These are phyloP conservation scores for Xylaria venustula DNA, from an alignment of 495 filamentous ascomycete genomes.

Conservation along the genomic window DNA sequence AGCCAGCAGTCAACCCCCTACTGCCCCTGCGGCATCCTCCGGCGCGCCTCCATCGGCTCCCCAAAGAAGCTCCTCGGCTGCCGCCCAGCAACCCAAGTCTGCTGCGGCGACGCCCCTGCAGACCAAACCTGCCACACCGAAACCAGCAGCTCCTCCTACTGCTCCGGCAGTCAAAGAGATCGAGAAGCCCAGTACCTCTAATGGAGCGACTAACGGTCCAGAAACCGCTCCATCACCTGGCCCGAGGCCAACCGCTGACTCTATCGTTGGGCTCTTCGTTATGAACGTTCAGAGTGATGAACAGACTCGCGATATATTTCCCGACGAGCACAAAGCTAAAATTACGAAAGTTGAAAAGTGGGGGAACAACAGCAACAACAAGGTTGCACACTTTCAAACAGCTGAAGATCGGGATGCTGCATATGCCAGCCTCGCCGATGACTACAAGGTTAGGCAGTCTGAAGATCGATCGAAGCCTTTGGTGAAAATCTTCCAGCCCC, in stretches of 20 bases:
- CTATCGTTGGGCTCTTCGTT: slow-evolving; percentile 77
- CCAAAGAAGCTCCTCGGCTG: slow-evolving; percentile 36
- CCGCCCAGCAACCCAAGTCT: slow-evolving; percentile 39
- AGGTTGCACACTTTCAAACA: slow-evolving; percentile 76
- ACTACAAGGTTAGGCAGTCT: slow-evolving; percentile 64
- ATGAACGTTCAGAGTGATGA: slow-evolving; percentile 75
- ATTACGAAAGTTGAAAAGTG: slow-evolving; percentile 75
- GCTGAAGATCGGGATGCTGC: slow-evolving; percentile 75
- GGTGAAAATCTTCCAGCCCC: slow-evolving; percentile 76
- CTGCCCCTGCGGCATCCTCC: slow-evolving; percentile 37
- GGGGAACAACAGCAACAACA: slow-evolving; percentile 67
- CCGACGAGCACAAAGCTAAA: slow-evolving; percentile 76
- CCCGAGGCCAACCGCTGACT: slow-evolving; percentile 41
- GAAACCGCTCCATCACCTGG: slow-evolving; percentile 44
- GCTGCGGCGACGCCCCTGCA: slow-evolving; percentile 40
- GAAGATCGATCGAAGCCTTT: slow-evolving; percentile 70
- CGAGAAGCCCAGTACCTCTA: slow-evolving; percentile 46
- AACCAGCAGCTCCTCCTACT: slow-evolving; percentile 38
- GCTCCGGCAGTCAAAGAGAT: slow-evolving; percentile 45
- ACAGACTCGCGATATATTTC: slow-evolving; percentile 72
- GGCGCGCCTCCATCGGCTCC: slow-evolving; percentile 28
- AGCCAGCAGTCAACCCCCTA: slow-evolving; percentile 33
- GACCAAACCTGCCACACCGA: slow-evolving; percentile 54
- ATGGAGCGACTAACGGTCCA: slow-evolving; percentile 51
- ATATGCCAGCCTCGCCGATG: slow-evolving; percentile 66